These are phyloP conservation scores for Spathaspora girioi DNA, from an alignment of 805 yeast species.

Conservation along the genomic window DNA sequence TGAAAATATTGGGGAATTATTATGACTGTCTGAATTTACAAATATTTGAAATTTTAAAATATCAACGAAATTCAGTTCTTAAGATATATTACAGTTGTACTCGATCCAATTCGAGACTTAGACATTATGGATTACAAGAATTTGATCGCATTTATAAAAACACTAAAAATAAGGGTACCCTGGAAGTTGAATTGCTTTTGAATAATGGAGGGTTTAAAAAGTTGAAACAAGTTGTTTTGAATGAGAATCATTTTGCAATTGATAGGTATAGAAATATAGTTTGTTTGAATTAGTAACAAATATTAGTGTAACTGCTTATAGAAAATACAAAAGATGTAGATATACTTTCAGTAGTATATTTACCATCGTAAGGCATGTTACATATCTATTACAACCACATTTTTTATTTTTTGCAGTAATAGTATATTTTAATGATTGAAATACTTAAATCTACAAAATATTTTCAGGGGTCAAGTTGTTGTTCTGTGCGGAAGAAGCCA, in stretches of 20 bases:
- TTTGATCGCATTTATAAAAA: slow-evolving; percentile 5
- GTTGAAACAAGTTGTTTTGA: not conserved
- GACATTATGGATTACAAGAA: slow-evolving; percentile 2
- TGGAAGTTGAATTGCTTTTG: not conserved
- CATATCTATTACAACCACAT: not conserved
- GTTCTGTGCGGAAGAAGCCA: too few relatives aligned
- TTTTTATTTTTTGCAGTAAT: not conserved
- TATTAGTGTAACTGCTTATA: too few relatives aligned
- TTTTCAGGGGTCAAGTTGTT: too few relatives aligned
- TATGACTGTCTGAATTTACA: not conserved
- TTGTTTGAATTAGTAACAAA: not conserved
- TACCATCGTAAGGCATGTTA: not conserved
- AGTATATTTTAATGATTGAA: too few relatives aligned
- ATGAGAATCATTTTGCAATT: not conserved
- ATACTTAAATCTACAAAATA: too few relatives aligned
- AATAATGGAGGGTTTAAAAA: not conserved
- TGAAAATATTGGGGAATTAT: slow-evolving; percentile 5
- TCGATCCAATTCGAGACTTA: not conserved
- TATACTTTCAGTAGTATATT: too few relatives aligned
- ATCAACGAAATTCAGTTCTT: slow-evolving; percentile 2
- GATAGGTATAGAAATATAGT: not conserved
- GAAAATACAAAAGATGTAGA: too few relatives aligned
- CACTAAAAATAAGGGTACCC: not conserved
- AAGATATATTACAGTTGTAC: slow-evolving; percentile 4
- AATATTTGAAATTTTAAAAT: slow-evolving; percentile 3